phyloP scores from a whole-genome alignment of 805 yeast genomes.

The Vanderwaltozyma yarrowii region DNA sequence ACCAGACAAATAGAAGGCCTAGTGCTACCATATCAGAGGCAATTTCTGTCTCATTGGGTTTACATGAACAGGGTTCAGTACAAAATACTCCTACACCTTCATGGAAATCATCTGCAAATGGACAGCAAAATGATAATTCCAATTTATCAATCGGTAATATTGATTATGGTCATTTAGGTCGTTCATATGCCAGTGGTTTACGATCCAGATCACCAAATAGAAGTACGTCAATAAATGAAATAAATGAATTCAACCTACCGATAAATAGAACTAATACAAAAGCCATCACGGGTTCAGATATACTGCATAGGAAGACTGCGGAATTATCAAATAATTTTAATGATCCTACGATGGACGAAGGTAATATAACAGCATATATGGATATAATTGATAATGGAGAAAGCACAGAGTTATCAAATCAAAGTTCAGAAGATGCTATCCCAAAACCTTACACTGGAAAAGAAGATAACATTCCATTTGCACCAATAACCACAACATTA shows the following conservation, averaged over 20 bases:
- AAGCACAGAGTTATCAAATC: background rate
- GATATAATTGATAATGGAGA: conserved; percentile 6
- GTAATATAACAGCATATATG: conserved; percentile 8
- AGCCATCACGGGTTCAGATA: conserved; percentile 21
- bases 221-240: background rate
- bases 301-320: conserved; percentile 27
- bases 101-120: background rate
- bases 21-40: conserved; percentile 20
- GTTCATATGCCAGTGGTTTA: conserved; percentile 24
- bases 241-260: background rate
- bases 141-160: background rate
- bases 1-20: background rate
- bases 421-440: background rate
- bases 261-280: background rate
- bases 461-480: background rate
- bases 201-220: conserved; percentile 14
- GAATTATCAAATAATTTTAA: conserved; percentile 24
- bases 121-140: background rate
- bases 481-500: background rate
- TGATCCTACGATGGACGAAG: conserved; percentile 10
- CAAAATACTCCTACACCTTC: background rate
- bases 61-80: conserved; percentile 12
- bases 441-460: conserved; percentile 1
- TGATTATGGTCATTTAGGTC: conserved; percentile 15
- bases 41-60: conserved; percentile 24